These are phyloP conservation scores for Solanum piurae DNA, from an alignment of 257 asterid species.

Conservation along the genomic window DNA sequence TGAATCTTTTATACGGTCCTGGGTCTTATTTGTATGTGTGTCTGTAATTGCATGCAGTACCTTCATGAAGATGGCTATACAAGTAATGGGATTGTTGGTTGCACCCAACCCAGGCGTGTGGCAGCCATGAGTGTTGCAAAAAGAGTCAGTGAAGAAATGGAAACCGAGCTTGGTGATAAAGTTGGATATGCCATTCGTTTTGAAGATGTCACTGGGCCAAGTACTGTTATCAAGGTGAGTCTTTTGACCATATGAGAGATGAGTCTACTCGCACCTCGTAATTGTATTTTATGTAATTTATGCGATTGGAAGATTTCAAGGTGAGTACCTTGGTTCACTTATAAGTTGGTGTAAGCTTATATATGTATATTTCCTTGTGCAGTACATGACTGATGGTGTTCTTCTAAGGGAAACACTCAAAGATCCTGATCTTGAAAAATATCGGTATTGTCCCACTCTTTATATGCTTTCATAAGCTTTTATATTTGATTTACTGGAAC, in stretches of 20 bases:
- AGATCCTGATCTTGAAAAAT: constrained; percentile 91
- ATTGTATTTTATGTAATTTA: not conserved
- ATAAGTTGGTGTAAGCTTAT: not conserved
- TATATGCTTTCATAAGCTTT: not conserved
- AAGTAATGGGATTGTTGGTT: constrained; percentile 59
- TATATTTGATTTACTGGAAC: not conserved
- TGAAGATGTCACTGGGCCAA: constrained; percentile 93
- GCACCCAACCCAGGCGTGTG: constrained; percentile 99
- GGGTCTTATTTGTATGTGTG: not conserved
- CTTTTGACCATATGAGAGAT: not conserved
- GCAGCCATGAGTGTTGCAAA: constrained; percentile 99
- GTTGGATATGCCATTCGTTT: constrained; percentile 97
- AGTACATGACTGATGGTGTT: constrained; percentile 99
- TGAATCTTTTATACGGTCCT: not conserved
- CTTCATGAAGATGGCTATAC: constrained; percentile 90
- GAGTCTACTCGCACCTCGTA: not conserved
- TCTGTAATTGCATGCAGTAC: constrained; percentile 47
- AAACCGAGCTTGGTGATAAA: constrained; percentile 78
- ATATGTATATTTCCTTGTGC: constrained; percentile 1
- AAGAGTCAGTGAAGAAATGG: constrained; percentile 99
- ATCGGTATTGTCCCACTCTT: constrained; percentile 41
- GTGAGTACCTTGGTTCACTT: not conserved
- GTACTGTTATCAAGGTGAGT: constrained; percentile 77
- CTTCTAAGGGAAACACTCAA: constrained; percentile 88
- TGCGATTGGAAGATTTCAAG: not conserved